A percentile compares a stretch with the other conserved stretches of the same genome.
Evolutionary conservation across 805 yeast species (phyloP).

Genomic region (Candida schatavii): DNA sequence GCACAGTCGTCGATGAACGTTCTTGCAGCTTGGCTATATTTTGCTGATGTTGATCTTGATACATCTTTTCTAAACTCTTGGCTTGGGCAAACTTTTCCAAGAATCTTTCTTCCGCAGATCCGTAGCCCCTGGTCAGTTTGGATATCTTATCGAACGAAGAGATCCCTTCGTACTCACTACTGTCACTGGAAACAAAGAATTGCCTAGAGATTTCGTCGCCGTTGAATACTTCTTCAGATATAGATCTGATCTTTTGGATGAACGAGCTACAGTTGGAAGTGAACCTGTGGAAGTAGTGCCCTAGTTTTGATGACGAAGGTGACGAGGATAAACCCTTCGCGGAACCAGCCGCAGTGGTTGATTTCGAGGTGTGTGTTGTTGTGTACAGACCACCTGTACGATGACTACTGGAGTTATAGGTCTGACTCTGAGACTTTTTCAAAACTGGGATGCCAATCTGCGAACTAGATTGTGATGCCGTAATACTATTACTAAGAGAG

Average conservation of each 20-base stretch:
- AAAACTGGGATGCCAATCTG: no score
- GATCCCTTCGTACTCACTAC: conserved; percentile 17
- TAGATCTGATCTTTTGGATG: conserved; percentile 30
- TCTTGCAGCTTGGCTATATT: neutral
- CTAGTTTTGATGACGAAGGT: conserved; percentile 10
- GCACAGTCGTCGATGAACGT: neutral
- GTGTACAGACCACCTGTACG: no score
- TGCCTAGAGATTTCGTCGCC: conserved; percentile 51
- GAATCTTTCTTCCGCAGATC: conserved; percentile 29
- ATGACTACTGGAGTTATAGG: no score
- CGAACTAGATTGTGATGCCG: neutral
- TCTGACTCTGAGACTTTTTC: no score
- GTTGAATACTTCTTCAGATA: conserved; percentile 49
- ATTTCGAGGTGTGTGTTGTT: no score
- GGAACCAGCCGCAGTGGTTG: neutral
- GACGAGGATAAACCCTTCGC: neutral
- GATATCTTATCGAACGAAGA: conserved; percentile 19
- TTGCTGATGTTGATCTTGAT: conserved; percentile 11
- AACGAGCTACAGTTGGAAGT: conserved; percentile 37
- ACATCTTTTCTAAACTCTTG: conserved; percentile 32
- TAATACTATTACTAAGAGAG: neutral
- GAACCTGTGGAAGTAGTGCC: conserved; percentile 35
- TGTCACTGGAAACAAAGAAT: conserved; percentile 40
- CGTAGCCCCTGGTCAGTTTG: conserved; percentile 17
- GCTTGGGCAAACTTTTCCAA: conserved; percentile 29